Evolutionary conservation across 805 yeast species (phyloP).

Genomic region (Saccharomycopsis capsularis): DNA sequence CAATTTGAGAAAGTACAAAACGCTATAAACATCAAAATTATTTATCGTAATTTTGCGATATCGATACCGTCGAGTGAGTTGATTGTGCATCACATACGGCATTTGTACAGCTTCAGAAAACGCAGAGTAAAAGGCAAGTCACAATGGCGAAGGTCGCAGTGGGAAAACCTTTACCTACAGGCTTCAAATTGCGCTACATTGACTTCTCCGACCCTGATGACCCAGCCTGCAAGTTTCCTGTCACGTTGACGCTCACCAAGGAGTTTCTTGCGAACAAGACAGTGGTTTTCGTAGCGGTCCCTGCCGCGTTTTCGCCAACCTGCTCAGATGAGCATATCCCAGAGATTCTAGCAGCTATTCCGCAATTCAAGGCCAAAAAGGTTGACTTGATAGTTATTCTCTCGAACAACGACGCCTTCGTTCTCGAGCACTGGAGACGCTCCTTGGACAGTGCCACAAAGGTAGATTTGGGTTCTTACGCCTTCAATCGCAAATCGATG

Average conservation of each 20-base stretch:
- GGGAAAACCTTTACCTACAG: constrained; percentile 6
- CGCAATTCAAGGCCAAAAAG: constrained; percentile 49
- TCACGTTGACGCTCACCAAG: background rate
- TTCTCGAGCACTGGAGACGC: constrained; percentile 61
- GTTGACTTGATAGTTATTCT: constrained; percentile 57
- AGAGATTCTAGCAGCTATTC: constrained; percentile 46
- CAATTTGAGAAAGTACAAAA: too few relatives aligned
- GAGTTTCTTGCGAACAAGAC: constrained; percentile 33
- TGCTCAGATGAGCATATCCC: constrained; percentile 71
- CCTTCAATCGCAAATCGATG: constrained; percentile 26
- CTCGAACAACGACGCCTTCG: constrained; percentile 68
- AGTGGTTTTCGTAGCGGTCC: constrained; percentile 67
- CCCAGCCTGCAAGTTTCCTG: constrained; percentile 13
- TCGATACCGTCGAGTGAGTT: too few relatives aligned
- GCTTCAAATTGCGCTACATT: constrained; percentile 11
- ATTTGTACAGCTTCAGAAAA: too few relatives aligned
- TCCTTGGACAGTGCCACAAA: constrained; percentile 25
- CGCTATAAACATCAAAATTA: too few relatives aligned
- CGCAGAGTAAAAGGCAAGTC: too few relatives aligned
- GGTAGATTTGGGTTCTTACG: background rate
- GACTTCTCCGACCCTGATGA: constrained; percentile 2
- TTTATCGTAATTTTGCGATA: too few relatives aligned
- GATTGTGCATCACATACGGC: too few relatives aligned
- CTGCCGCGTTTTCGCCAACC: constrained; percentile 86
- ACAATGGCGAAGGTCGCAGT: background rate